Conservation (phyloP, 208 protist species). For the Balamuthia mandrillaris region DNA sequence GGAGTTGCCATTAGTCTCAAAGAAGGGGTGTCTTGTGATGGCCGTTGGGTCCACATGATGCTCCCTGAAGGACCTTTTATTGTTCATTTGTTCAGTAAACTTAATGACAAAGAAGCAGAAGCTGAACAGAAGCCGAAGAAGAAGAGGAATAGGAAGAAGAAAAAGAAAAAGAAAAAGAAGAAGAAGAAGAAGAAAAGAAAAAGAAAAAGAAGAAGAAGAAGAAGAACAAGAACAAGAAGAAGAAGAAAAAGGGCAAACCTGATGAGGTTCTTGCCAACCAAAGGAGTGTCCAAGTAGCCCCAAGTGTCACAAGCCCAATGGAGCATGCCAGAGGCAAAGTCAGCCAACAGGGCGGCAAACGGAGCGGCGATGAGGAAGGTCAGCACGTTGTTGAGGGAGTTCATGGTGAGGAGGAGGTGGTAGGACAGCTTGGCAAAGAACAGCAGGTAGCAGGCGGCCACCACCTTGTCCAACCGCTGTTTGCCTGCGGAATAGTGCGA, state of each 20-base stretch:
- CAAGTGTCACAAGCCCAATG: constrained; percentile 88
- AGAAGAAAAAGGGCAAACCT: neutral
- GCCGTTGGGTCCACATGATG: constrained; percentile 84
- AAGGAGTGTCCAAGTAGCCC: constrained; percentile 79
- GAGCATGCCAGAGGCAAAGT: constrained; percentile 80
- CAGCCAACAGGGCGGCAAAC: constrained; percentile 77
- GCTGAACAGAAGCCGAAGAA: too few relatives aligned
- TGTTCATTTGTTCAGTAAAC: constrained; percentile 34
- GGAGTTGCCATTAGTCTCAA: constrained; percentile 88
- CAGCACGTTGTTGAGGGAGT: neutral
- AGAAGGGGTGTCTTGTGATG: constrained; percentile 86
- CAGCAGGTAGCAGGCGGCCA: neutral
- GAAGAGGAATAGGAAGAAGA: neutral
- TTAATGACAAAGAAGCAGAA: neutral
- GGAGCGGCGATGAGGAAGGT: constrained; percentile 50
- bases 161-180: neutral
- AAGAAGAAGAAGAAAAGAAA: neutral
- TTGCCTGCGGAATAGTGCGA: constrained; percentile 3
- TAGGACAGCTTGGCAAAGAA: neutral
- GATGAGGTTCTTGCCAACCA: constrained; percentile 71
- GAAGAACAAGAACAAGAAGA: neutral
- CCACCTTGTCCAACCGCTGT: constrained; percentile 8
- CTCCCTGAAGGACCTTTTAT: constrained; percentile 87
- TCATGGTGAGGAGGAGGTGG: neutral
- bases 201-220: neutral